Evolutionary conservation across 2,329 filamentous ascomycete genomes (phyloP), one percentile per base, ranked within the genome.

Genomic region (Cladosporium sphaerospermum): DNA sequence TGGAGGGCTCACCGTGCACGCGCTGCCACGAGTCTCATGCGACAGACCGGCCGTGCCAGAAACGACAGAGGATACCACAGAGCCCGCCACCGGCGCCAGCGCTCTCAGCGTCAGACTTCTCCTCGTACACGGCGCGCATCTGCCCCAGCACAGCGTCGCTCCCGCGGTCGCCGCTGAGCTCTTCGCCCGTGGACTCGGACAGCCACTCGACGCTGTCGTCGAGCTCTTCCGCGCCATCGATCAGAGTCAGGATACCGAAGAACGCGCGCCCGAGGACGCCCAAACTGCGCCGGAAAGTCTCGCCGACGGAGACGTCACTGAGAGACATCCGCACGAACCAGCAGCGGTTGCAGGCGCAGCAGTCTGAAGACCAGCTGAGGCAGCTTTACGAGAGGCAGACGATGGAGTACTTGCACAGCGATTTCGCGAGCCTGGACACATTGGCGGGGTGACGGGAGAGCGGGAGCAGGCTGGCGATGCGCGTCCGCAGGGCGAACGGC

Each of bases 361-460:
- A 42, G 14, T 46, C 43, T 9, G 52, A 54, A 39, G 52, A 54
- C 4, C 36, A 48, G 19, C n/a, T 54, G 39, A 36, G 46, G 9
- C 28, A 33, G 3, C 16, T 54, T 4, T 54, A 54, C 16, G 52
- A 54, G 46, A 42, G 45, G 11, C 45, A 54, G 45, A 49, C 52
- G 39, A 54, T 48, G 52, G 52, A 48, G 37, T 54, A 54, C 18
- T 32, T 54, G 39, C 32, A 45, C 16, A 40, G 52, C 32, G 40
- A 45, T 10, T 47, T 42, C 39, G 52, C 40, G 6, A 37, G 52
- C 9, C 40, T 53, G 44, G 43, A 47, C 42, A 28, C 16, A 9
- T 13, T 53, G 23, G 42, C n/a, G n/a, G 51, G 45, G 44, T 53
- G 28, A 16, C 14, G 14, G 14, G 14, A 37, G 14, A 33, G 34